Conservation (phyloP, 1,284 basidiomycete genomes). For the Ustilago crameri region DNA sequence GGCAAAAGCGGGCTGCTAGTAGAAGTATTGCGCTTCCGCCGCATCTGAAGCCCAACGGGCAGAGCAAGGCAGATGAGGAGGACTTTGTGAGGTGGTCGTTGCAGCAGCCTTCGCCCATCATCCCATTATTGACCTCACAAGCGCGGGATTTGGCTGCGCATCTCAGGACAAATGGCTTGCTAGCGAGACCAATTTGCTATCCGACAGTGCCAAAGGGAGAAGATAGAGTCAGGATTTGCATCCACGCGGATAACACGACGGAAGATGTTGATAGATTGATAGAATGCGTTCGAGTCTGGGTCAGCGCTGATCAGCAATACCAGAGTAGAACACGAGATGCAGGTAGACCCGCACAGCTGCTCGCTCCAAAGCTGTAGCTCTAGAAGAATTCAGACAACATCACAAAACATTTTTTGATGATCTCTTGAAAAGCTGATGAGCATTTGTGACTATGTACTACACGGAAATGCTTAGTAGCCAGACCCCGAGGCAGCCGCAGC, state of each 20-base stretch:
- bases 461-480: conserved; percentile 9
- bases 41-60: conserved; percentile 7
- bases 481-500: conserved; percentile 7
- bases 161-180: conserved; percentile 75
- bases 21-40: conserved; percentile 24
- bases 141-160: conserved; percentile 78
- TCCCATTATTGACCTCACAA: conserved; percentile 81
- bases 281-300: conserved; percentile 27
- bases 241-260: conserved; percentile 79
- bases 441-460: too few relatives aligned
- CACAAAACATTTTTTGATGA: not conserved
- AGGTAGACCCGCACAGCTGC: not conserved
- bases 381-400: not conserved
- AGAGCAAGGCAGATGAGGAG: not conserved
- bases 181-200: conserved; percentile 80
- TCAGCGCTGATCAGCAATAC: not conserved
- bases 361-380: conserved; percentile 31
- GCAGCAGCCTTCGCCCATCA: conserved; percentile 75
- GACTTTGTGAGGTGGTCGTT: conserved; percentile 32
- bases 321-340: not conserved
- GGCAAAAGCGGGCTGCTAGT: not conserved
- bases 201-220: conserved; percentile 82
- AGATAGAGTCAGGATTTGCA: conserved; percentile 83
- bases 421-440: not conserved
- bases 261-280: conserved; percentile 73